Percentiles rank a stretch among this genome's conserved stretches.
Conservation (phyloP, 1,139 yeast species). For the Kodamaea derodonti region DNA sequence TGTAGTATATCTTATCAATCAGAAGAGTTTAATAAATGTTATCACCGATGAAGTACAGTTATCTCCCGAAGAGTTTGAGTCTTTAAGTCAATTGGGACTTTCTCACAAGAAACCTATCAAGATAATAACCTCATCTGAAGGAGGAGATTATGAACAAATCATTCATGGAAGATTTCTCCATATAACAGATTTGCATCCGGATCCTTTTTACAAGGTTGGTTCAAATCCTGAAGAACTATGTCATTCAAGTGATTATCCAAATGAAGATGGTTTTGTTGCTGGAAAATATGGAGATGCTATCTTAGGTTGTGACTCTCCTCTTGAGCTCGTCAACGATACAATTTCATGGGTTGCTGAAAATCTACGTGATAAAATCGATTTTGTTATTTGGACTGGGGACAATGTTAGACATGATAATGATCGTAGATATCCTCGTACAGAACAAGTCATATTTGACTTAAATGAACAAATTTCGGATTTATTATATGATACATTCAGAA, state of each 20-base stretch:
- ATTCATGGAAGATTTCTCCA: constrained; percentile 76
- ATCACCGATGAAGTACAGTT: neutral
- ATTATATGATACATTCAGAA: constrained; percentile 49
- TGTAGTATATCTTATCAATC: neutral
- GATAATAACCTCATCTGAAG: constrained; percentile 21
- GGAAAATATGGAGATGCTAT: constrained; percentile 74
- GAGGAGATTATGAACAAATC: constrained; percentile 17
- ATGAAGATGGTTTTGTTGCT: constrained; percentile 26
- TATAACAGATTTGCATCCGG: constrained; percentile 84
- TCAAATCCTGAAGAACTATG: constrained; percentile 49
- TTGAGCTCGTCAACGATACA: constrained; percentile 57
- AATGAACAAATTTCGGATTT: constrained; percentile 56
- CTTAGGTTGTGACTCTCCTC: constrained; percentile 70
- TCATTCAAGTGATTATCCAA: constrained; percentile 45
- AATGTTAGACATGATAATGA: constrained; percentile 85
- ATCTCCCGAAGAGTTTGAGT: constrained; percentile 4
- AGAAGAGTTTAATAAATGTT: neutral
- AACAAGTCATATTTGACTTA: constrained; percentile 63
- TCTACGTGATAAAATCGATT: constrained; percentile 71
- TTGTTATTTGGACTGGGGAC: constrained; percentile 89
- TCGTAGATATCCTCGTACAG: constrained; percentile 67
- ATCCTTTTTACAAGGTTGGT: constrained; percentile 60
- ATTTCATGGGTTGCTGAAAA: constrained; percentile 62
- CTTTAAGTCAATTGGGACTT: constrained; percentile 23
- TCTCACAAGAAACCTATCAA: constrained; percentile 31